A percentile compares a stretch with the other conserved stretches of the same genome.
These are phyloP conservation scores for Suillus tomentosus DNA, from an alignment of 768 basidiomycete genomes.

Conservation along the genomic window DNA sequence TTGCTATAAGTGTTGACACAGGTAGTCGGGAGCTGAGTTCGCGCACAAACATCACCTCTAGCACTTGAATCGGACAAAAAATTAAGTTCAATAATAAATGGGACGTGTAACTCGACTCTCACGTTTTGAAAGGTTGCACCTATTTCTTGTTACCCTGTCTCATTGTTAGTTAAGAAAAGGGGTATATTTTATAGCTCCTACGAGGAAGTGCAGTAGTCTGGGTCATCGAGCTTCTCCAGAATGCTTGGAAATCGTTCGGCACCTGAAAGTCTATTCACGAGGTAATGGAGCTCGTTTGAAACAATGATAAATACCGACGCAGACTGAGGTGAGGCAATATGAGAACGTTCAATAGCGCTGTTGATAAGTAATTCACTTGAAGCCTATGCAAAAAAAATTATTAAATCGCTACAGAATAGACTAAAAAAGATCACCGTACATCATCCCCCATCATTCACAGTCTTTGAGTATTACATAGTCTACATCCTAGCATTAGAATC, in stretches of 20 bases:
- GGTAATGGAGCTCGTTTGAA: constrained; percentile 33
- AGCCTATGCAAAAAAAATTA: constrained; percentile 23
- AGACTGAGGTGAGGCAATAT: constrained; percentile 32
- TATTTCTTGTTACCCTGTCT: constrained; percentile 18
- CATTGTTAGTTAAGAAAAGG: not conserved
- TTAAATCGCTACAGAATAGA: too few relatives aligned
- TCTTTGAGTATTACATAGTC: constrained; percentile 22
- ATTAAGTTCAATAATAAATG: not conserved
- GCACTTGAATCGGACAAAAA: constrained; percentile 23
- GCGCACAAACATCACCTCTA: constrained; percentile 34
- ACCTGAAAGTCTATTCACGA: constrained; percentile 9
- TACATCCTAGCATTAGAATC: constrained; percentile 34
- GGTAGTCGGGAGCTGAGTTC: constrained; percentile 34
- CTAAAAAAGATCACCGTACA: constrained; percentile 30
- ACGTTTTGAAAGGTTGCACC: constrained; percentile 32
- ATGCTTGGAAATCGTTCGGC: constrained; percentile 21
- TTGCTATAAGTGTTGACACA: constrained; percentile 22
- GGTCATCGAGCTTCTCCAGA: constrained; percentile 28
- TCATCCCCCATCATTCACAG: constrained; percentile 47
- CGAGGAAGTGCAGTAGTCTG: constrained; percentile 24
- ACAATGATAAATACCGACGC: constrained; percentile 33
- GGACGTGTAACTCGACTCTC: constrained; percentile 1
- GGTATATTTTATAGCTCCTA: constrained; percentile 14
- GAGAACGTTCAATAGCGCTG: constrained; percentile 33
- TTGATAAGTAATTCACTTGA: constrained; percentile 38